Evolutionary conservation across 371 early-diverging fungal species (phyloP), one percentile per base, ranked within the genome.

Genomic region (Paraphysoderma sedebokerense): DNA sequence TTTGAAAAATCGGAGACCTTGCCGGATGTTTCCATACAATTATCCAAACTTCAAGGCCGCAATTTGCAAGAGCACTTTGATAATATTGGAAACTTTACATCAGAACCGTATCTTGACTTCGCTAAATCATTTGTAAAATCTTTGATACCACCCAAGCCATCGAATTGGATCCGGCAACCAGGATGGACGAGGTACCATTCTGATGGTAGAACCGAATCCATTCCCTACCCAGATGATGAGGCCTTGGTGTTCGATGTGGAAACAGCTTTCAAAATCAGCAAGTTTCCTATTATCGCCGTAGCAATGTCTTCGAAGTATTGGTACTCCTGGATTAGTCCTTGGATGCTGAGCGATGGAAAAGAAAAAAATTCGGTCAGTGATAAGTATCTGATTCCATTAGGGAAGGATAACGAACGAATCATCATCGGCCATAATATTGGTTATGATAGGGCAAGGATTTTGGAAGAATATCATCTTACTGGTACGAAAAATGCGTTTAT

Each of bases 251-350:
- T 95, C 59, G 98, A 97, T 62, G 82, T 88, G 6, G 98, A 97
- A 62, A 77, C 79, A 0, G 47, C 52, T n/a, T 17, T 48, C 5
- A 56, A 52, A 0, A 71, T 72, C 23, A 67, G 81, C 28, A 74
- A 75, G 33, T 82, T 71, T 44, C 87, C 92, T 0, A 65, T 82
- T 2, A 57, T 97, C 46, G 98, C 98, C 0, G 72, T 73, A 1
- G 98, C 91, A 0, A 76, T 74, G 15, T 77, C 88, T 0, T 42
- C 58, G 3, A 57, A 65, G 20, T 74, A 76, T 7, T 92, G 93
- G 95, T 97, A 93, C 61, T 68, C 80, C 22, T 97, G 96, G 96
- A 69, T 80, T 15, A 82, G 92, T 8, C 92, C 96, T 7, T 64
- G 73, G 57, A 15, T 50, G 15, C 3, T 7, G 23, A 7, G 38